Evolutionary conservation across 2,329 filamentous ascomycete species (phyloP).

Genomic region (Clonostachys sp.): DNA sequence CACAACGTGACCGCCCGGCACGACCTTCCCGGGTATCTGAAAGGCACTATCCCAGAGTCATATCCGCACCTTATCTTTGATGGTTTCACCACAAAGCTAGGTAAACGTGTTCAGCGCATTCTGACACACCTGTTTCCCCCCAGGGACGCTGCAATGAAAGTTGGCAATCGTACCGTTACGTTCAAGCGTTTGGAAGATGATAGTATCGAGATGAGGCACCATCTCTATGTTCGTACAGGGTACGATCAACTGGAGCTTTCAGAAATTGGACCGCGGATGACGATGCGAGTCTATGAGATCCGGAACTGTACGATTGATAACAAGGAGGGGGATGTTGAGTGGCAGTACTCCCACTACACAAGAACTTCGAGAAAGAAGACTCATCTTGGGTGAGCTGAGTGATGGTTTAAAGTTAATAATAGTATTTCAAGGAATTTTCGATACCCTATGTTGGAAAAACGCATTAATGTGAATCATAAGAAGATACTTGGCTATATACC

Average conservation of each 20-base stretch:
- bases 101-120: constrained; percentile 80
- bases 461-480: no score
- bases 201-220: constrained; percentile 77
- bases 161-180: constrained; percentile 84
- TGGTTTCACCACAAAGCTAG: constrained; percentile 78
- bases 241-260: constrained; percentile 85
- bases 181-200: constrained; percentile 88
- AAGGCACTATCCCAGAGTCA: constrained; percentile 84
- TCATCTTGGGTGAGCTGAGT: constrained; percentile 48
- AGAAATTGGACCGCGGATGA: constrained; percentile 92
- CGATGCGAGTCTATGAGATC: constrained; percentile 95
- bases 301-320: constrained; percentile 87
- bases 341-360: constrained; percentile 94
- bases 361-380: constrained; percentile 93
- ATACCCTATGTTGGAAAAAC: no score
- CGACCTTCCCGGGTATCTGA: constrained; percentile 83
- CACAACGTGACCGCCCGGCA: constrained; percentile 91
- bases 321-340: constrained; percentile 93
- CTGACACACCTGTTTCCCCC: constrained; percentile 94
- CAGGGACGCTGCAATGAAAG: constrained; percentile 69
- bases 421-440: neutral
- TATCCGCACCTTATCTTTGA: constrained; percentile 97
- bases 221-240: constrained; percentile 88
- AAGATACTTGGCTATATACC: no score
- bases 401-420: constrained; percentile 32